Conservation (phyloP, 164 flowering plant genomes). For the Akebia trifoliata region DNA sequence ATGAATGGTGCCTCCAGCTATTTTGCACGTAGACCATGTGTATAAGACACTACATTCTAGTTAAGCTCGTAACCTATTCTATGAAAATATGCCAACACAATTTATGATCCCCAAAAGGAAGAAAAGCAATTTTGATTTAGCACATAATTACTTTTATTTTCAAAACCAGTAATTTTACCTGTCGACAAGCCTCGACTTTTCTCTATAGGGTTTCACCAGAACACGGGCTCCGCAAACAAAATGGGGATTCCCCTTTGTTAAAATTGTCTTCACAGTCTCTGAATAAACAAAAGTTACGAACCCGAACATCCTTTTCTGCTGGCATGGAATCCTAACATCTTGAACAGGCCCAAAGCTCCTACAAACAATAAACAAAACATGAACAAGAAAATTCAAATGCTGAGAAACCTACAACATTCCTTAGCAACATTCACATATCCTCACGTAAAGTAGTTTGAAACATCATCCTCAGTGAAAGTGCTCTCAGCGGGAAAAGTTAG, state of each 20-base stretch:
- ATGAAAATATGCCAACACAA: no score
- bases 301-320: constrained; percentile 88
- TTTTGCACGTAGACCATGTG: no score
- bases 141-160: no score
- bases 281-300: constrained; percentile 78
- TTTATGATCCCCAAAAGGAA: no score
- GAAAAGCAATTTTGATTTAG: no score
- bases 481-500: constrained; percentile 94
- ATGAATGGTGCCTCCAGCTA: no score
- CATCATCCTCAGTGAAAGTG: constrained; percentile 84
- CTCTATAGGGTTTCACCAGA: constrained; percentile 92
- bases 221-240: constrained; percentile 88
- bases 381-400: background rate
- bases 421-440: background rate
- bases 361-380: constrained; percentile 8
- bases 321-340: constrained; percentile 97
- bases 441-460: constrained; percentile 76
- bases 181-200: constrained; percentile 63
- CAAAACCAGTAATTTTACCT: constrained; percentile 30
- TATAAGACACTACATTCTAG: no score
- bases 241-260: constrained; percentile 80
- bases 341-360: constrained; percentile 83
- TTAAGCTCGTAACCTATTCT: no score
- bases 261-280: constrained; percentile 63
- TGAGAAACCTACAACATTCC: background rate